A percentile compares a stretch with the other conserved stretches of the same genome.
Conservation (phyloP, 2,329 filamentous ascomycete genomes). For the Mycogone perniciosa region DNA sequence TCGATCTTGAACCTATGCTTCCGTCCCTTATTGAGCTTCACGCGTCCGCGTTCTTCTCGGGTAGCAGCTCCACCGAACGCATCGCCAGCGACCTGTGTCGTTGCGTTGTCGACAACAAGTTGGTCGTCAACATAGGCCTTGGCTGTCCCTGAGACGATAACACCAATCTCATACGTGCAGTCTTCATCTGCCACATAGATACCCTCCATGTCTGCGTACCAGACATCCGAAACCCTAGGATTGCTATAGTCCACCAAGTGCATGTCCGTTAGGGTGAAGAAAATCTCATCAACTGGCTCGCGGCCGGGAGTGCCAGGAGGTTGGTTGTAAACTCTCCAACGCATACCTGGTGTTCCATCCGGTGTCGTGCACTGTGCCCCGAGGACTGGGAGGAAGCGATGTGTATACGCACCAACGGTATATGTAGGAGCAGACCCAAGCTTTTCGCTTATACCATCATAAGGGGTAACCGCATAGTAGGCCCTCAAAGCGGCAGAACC, state of each 20-base stretch:
- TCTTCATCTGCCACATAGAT: conserved; percentile 54
- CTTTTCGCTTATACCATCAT: conserved; percentile 60
- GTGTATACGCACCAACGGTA: conserved; percentile 56
- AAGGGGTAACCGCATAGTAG: conserved; percentile 66
- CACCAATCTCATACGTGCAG: conserved; percentile 57
- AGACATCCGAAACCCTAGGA: conserved; percentile 47
- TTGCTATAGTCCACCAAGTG: conserved; percentile 46
- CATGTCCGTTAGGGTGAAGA: conserved; percentile 43
- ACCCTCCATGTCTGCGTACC: conserved; percentile 57
- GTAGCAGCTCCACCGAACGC: conserved; percentile 61
- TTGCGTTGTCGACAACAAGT: conserved; percentile 59
- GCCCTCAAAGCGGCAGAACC: conserved; percentile 55
- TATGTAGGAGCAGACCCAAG: conserved; percentile 40
- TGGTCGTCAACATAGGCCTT: conserved; percentile 57
- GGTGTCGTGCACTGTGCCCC: conserved; percentile 45
- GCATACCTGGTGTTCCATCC: conserved; percentile 51
- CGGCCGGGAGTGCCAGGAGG: conserved; percentile 43
- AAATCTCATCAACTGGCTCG: conserved; percentile 44
- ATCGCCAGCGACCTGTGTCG: conserved; percentile 54
- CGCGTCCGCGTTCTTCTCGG: conserved; percentile 53
- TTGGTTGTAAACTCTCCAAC: conserved; percentile 57
- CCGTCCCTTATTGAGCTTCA: conserved; percentile 52
- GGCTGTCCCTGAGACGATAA: conserved; percentile 60
- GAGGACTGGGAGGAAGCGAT: conserved; percentile 56
- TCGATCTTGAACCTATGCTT: conserved; percentile 54